Conservation (phyloP, 192 early-diverging fungal genomes). For the Rhizophagus prolifer region DNA sequence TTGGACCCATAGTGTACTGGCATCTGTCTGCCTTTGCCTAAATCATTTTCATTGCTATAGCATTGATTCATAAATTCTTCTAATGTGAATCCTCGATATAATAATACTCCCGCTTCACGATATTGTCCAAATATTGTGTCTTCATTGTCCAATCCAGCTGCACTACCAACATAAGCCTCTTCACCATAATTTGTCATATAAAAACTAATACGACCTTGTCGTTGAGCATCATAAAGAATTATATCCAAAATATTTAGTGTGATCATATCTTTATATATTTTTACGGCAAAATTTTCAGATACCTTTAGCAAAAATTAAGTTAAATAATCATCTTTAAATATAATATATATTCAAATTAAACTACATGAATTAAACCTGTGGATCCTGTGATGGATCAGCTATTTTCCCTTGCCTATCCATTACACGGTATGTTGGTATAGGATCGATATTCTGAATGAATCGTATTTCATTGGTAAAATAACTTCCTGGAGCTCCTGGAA, state of each 20-base stretch:
- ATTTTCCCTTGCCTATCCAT: slow-evolving; percentile 87
- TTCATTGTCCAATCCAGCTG: slow-evolving; percentile 79
- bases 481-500: slow-evolving; percentile 64
- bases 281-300: slow-evolving; percentile 67
- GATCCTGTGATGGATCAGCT: slow-evolving; percentile 66
- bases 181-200: slow-evolving; percentile 99
- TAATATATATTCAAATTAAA: not conserved
- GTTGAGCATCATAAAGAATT: slow-evolving; percentile 96
- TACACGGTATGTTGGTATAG: slow-evolving; percentile 90
- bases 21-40: slow-evolving; percentile 98
- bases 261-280: slow-evolving; percentile 92
- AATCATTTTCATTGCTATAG: slow-evolving; percentile 84
- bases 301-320: slow-evolving; percentile 49
- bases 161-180: slow-evolving; percentile 91
- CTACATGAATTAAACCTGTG: slow-evolving; percentile 45
- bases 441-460: slow-evolving; percentile 63
- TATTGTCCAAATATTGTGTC: slow-evolving; percentile 98
- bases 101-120: slow-evolving; percentile 89
- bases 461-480: slow-evolving; percentile 62
- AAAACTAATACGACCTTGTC: slow-evolving; percentile 96
- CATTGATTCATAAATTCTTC: slow-evolving; percentile 97
- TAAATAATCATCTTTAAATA: not conserved
- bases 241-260: slow-evolving; percentile 89
- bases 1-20: slow-evolving; percentile 94
- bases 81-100: slow-evolving; percentile 94